Evolutionary conservation across 75 land plant species (phyloP).

Genomic region (Pinus albicaulis): DNA sequence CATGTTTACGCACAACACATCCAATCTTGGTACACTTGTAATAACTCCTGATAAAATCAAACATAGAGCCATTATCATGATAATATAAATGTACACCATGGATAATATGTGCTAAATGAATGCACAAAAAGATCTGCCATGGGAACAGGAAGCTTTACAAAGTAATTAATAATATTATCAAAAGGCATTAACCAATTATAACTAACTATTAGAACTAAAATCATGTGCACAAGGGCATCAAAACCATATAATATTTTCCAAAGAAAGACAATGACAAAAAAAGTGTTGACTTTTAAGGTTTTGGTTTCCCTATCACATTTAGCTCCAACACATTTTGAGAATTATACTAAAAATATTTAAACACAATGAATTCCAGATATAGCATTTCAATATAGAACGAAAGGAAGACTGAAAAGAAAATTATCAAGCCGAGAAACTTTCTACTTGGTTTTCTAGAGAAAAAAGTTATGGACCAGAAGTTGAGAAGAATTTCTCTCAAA

Average conservation of each 20-base stretch:
- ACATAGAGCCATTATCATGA: background rate
- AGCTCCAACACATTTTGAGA: background rate
- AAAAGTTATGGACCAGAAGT: no score
- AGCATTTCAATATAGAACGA: background rate
- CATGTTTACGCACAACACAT: slow-evolving; percentile 87
- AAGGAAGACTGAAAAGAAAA: background rate
- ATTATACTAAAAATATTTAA: background rate
- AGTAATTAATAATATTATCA: background rate
- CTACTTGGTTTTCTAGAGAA: no score
- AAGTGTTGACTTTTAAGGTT: background rate
- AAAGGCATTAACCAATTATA: no score
- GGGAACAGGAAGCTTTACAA: background rate
- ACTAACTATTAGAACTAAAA: background rate
- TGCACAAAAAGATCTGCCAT: background rate
- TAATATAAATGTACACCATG: background rate
- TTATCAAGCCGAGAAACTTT: background rate
- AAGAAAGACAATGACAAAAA: background rate
- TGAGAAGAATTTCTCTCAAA: no score
- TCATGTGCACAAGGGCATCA: background rate
- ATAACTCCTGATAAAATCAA: slow-evolving; percentile 68
- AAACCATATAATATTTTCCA: background rate
- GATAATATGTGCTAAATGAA: background rate
- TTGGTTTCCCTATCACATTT: background rate
- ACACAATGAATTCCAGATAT: background rate
- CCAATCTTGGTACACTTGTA: slow-evolving; percentile 82